Conservation (phyloP, 192 early-diverging fungal species). For the Gryganskiella cystojenkinii region DNA sequence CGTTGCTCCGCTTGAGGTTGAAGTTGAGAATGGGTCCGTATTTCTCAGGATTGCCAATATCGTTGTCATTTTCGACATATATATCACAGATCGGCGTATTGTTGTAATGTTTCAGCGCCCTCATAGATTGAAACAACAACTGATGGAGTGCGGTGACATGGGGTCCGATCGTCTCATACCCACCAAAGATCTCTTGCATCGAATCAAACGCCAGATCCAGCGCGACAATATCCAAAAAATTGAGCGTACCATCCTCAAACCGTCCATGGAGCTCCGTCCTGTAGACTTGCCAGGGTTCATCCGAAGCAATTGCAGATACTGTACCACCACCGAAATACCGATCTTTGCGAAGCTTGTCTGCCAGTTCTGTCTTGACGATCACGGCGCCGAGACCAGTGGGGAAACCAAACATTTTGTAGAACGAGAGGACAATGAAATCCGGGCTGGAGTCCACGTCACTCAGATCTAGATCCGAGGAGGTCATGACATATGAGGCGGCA, state of each 20-base stretch:
- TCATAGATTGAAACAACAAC: slow-evolving; percentile 57
- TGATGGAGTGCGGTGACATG: slow-evolving; percentile 63
- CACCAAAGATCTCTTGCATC: slow-evolving; percentile 54
- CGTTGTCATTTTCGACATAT: slow-evolving; percentile 34
- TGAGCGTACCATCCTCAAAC: slow-evolving; percentile 84
- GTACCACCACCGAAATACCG: slow-evolving; percentile 87
- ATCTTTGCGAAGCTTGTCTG: slow-evolving; percentile 56
- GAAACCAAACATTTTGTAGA: slow-evolving; percentile 92
- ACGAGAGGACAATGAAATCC: slow-evolving; percentile 80
- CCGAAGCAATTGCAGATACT: slow-evolving; percentile 66
- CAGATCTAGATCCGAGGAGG: slow-evolving; percentile 69
- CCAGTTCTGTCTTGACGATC: slow-evolving; percentile 67
- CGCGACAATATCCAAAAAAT: slow-evolving; percentile 79
- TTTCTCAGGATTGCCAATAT: slow-evolving; percentile 18
- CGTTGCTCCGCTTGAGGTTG: slow-evolving; percentile 69
- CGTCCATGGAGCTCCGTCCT: slow-evolving; percentile 56
- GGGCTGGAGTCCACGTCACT: slow-evolving; percentile 55
- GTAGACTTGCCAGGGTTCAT: slow-evolving; percentile 67
- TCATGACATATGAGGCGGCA: slow-evolving; percentile 76
- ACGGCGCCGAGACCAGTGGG: slow-evolving; percentile 87
- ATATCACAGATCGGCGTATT: slow-evolving; percentile 60
- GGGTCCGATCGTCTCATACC: slow-evolving; percentile 48
- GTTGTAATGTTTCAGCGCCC: slow-evolving; percentile 61
- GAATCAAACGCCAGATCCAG: slow-evolving; percentile 76
- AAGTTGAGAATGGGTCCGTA: slow-evolving; percentile 79